Base-by-base conservation (phyloP, 2,329 filamentous ascomycete genomes). In the Emericellopsis cladophorae region DNA sequence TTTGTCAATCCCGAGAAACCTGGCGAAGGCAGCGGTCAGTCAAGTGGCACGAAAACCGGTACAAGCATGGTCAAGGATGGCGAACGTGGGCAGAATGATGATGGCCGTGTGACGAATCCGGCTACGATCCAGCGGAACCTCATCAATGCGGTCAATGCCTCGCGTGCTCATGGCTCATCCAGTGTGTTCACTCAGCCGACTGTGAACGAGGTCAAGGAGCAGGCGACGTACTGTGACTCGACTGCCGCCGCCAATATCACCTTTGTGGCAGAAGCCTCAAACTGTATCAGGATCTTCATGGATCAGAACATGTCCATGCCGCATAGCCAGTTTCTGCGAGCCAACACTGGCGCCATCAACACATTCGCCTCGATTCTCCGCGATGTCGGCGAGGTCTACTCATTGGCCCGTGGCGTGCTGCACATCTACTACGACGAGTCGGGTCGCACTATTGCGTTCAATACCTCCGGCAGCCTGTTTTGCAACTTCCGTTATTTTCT, bases 401-500 rank as follows among this genome's bases (percentile, higher is more conserved):
- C 75, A 2, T 70, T 96, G 21, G 68, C 76, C 1, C 67, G 74
- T 0, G 67, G 73, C 26, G 78, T 79, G 4, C 59, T 96, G 43
- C 90, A 93, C 56, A 83, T 96, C 39, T 96, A 90, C 64, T 87
- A 88, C 51, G 89, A 95, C 51, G 76, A 81, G 33, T 61, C 66
- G 4, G 84, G 87, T 5, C 76, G 75, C 42, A 89, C 87, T 0
- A 95, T 98, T 46, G 92, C 90, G 0, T 98, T 98, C 69, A 98
- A 98, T 57, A 74, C 76, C 8, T 76, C 72, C 32, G 89, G 90
- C 31, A 86, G 82, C 51, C 75, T 98, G 24, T 98, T 96, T 65
- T 95, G 88, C 68, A 98, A 98, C 55, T 73, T 94, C 47, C 73
- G 85, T 15, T 95, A 86, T 66, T 96, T 89, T 58, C 62, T 82